Base-by-base conservation (phyloP, 108 stramenopile species). In the Nannochloropsis granulata region DNA sequence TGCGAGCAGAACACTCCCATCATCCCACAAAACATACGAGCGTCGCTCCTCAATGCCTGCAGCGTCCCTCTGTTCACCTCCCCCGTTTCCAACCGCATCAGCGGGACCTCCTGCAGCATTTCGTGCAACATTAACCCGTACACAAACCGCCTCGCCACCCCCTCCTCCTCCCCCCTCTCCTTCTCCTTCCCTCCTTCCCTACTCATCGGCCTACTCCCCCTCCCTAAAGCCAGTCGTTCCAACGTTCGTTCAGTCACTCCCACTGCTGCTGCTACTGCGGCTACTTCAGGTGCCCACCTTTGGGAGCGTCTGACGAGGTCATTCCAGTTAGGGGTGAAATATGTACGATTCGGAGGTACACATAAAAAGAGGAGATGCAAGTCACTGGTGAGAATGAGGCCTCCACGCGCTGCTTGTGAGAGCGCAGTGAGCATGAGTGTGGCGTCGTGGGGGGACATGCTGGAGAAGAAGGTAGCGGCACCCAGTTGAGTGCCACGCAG, bases 21-120 rank as follows among this genome's bases (percentile, higher is more conserved):
- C 86, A 86, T 86, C 12, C 86, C 86, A 25, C 86, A 86, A 34
- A 86, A 86, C 79, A 83, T 82, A 16, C 82, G 42, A 7, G 86
- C 82, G 11, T 86, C 86, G 44, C 83, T 86, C 12, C 83, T 82
- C 34, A 86, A 44, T 13, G 86, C 79, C 79, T 86, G 86, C 45
- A 86, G 45, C 21, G 83, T 45, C n/a, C 86, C 86, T 78, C 86
- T 45, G 79, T 78, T 44, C 43, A 86, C 79, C 16, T 78, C 82
- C 43, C 56, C 56, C 56, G 9, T 71, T 71, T 71, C 56, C 56
- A 71, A n/a, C n/a, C n/a, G 56, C 56, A 71, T 5, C 56, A 71
- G 56, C 16, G 56, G 56, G 8, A 71, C 56, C 56, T 71, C 56
- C n/a, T 71, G 56, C 16, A 71, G 56, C 56, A 71, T 71, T 0